Evolutionary conservation across 2,329 filamentous ascomycete species (phyloP).

Genomic region (Pseudogymnoascus sp.): DNA sequence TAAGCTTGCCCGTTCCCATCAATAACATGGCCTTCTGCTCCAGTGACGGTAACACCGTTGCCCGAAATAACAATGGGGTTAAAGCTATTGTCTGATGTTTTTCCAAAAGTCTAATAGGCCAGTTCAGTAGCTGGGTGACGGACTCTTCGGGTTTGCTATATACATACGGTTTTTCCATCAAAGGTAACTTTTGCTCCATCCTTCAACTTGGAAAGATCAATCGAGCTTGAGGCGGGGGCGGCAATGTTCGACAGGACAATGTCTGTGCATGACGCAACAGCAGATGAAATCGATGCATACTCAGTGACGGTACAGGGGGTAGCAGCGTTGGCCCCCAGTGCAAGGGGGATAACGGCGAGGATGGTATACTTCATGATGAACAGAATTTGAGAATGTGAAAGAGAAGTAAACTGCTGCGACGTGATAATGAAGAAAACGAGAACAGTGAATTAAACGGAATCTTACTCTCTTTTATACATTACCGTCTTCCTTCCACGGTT

Average conservation of each 20-base stretch:
- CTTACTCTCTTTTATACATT: not conserved
- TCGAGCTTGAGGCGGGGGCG: slow-evolving; percentile 50
- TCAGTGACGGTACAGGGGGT: slow-evolving; percentile 49
- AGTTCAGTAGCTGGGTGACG: slow-evolving; percentile 43
- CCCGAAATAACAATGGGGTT: slow-evolving; percentile 44
- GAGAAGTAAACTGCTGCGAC: not conserved
- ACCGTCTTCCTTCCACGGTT: not conserved
- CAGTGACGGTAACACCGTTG: slow-evolving; percentile 45
- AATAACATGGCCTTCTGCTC: slow-evolving; percentile 44
- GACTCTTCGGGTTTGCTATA: slow-evolving; percentile 56
- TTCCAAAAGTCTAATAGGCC: slow-evolving; percentile 20
- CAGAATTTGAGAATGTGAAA: not conserved
- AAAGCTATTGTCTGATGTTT: slow-evolving; percentile 22
- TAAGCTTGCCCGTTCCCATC: slow-evolving; percentile 49
- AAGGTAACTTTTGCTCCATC: slow-evolving; percentile 51
- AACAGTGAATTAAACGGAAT: not conserved
- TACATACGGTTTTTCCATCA: slow-evolving; percentile 54
- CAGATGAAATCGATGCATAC: slow-evolving; percentile 39
- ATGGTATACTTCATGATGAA: not conserved
- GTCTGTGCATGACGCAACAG: slow-evolving; percentile 44
- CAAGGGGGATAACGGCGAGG: not conserved
- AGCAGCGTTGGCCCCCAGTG: slow-evolving; percentile 11
- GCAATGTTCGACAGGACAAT: slow-evolving; percentile 46
- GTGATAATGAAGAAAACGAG: not conserved
- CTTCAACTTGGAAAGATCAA: slow-evolving; percentile 48